Base-by-base conservation (phyloP, 371 early-diverging fungal genomes). In the Syncephalis plumigaleata region DNA sequence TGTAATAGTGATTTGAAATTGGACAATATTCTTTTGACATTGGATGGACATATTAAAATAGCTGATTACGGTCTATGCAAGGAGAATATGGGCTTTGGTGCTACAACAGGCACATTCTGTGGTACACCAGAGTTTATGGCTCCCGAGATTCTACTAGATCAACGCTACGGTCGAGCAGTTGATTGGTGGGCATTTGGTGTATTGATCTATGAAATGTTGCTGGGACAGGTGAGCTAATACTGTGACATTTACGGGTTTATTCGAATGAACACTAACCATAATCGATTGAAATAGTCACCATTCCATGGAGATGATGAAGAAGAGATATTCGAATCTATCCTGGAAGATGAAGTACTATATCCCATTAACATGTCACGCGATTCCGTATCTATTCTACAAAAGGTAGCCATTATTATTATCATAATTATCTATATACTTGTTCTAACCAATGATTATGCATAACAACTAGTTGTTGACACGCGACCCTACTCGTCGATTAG, bases 101-200 rank as follows among this genome's bases (percentile, higher is more conserved):
- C 71, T 39, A 79, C 75, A 0, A 88, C 91, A 26, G 68, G 76
- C 57, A 95, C 96, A 0, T 91, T 98, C 63, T 96, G 96, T 64
- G 99, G 99, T 36, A 99, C 99, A 16, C 98, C 99, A 13, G 99
- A 98, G 65, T 99, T 92, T 59, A 94, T 99, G 91, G 98, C 99
- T 2, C 99, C 99, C 15, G 99, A 99, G 59, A 91, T 98, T 36
- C 66, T 98, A 16, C 61, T 74, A 37, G 93, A 91, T 53, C 81
- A 88, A 60, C 77, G 78, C 37, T 98, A 98, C 61, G 87, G 83
- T 4, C 77, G 82, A 25, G 81, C 85, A 0, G 95, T 91, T 0
- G 99, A 99, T 66, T 95, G 98, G 91, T 99, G 99, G 99, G 90
- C 98, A 0, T 85, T 96, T 60, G 99, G 98, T 47, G 95, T 98